These are phyloP conservation scores for Colletotrichum sp. DNA, from an alignment of 2,329 filamentous ascomycete genomes.

Conservation along the genomic window DNA sequence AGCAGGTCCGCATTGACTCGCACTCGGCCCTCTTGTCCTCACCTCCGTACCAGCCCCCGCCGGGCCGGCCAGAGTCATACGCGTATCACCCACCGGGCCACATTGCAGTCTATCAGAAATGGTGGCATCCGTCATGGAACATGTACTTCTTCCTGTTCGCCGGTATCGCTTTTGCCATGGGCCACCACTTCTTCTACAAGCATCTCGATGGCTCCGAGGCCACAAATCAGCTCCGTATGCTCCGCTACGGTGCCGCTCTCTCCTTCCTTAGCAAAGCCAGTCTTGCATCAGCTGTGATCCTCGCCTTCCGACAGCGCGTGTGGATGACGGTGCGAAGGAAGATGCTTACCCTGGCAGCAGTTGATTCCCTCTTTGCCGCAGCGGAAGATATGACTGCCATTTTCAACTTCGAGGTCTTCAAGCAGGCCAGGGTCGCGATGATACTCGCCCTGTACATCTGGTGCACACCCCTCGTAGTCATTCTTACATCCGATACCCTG, in stretches of 20 bases:
- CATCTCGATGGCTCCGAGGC: constrained; percentile 33
- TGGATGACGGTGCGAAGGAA: constrained; percentile 26
- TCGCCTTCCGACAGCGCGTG: constrained; percentile 27
- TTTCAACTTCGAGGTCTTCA: constrained; percentile 33
- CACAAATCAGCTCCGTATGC: constrained; percentile 35
- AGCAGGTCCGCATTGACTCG: constrained; percentile 11
- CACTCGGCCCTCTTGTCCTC: constrained; percentile 12
- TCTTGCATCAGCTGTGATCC: constrained; percentile 35
- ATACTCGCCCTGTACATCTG: constrained; percentile 38
- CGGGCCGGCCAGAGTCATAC: neutral
- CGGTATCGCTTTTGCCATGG: constrained; percentile 34
- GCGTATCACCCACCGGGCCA: constrained; percentile 10
- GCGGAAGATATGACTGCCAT: constrained; percentile 34
- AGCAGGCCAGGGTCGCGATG: constrained; percentile 35
- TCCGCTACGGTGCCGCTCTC: constrained; percentile 38
- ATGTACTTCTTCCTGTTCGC: constrained; percentile 39
- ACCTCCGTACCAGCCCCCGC: neutral
- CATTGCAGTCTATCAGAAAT: constrained; percentile 4
- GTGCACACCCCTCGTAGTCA: constrained; percentile 41
- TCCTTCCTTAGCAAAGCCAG: constrained; percentile 40
- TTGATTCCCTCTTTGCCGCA: constrained; percentile 36
- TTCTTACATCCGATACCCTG: constrained; percentile 42
- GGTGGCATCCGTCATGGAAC: constrained; percentile 40
- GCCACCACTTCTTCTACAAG: constrained; percentile 40
- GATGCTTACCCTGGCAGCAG: constrained; percentile 22